These are phyloP conservation scores for Cadophora malorum DNA, from an alignment of 2,329 filamentous ascomycete genomes.

Conservation along the genomic window DNA sequence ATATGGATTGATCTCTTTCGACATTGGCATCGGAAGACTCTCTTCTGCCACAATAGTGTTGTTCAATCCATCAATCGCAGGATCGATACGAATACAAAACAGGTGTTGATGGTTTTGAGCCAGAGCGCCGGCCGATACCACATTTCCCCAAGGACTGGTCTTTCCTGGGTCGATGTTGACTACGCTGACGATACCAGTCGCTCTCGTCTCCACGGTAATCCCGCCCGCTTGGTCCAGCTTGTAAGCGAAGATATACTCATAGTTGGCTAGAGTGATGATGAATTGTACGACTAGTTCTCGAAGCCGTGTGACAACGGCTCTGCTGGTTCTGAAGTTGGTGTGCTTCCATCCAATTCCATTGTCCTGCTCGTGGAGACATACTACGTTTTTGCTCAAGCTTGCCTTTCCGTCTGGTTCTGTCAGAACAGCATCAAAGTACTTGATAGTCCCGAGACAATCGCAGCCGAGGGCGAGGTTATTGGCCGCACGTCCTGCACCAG, in stretches of 20 bases:
- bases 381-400: conserved; percentile 60
- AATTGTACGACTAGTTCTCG: conserved; percentile 70
- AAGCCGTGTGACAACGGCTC: conserved; percentile 64
- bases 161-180: conserved; percentile 62
- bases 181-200: conserved; percentile 66
- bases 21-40: conserved; percentile 53
- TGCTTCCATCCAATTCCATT: conserved; percentile 74
- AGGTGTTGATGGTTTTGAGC: conserved; percentile 64
- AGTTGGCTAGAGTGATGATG: conserved; percentile 72
- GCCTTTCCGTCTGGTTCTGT: conserved; percentile 61
- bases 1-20: conserved; percentile 56
- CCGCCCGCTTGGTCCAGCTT: conserved; percentile 68
- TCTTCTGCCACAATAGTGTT: conserved; percentile 63
- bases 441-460: conserved; percentile 72
- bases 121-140: conserved; percentile 64
- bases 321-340: conserved; percentile 68
- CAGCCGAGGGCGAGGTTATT: conserved; percentile 73
- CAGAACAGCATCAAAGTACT: conserved; percentile 65
- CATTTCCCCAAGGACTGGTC: conserved; percentile 61
- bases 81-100: conserved; percentile 61
- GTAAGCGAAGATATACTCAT: conserved; percentile 72
- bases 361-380: conserved; percentile 74
- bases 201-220: conserved; percentile 65
- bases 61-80: conserved; percentile 59
- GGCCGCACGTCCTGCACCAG: conserved; percentile 66